Percentiles rank a stretch among this genome's conserved stretches.
phyloP scores from a whole-genome alignment of 108 stramenopile genomes.

The Bacterosira constricta region DNA sequence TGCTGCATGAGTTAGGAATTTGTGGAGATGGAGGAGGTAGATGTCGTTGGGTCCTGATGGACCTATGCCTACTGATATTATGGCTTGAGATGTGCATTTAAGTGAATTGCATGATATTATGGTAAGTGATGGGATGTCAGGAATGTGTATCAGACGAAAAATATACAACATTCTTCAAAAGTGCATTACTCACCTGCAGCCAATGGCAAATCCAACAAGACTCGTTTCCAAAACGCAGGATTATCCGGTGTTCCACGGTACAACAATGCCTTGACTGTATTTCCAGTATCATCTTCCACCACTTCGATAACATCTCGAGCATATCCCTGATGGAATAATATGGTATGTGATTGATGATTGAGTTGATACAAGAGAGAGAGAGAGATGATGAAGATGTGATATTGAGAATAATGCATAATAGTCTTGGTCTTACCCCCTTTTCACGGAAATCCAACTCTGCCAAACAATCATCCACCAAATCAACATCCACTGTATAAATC shows the following conservation, averaged over 20 bases:
- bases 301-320: slow-evolving; percentile 83
- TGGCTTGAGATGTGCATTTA: too few relatives aligned
- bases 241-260: slow-evolving; percentile 86
- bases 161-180: too few relatives aligned
- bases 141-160: slow-evolving; percentile 9
- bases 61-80: slow-evolving; percentile 70
- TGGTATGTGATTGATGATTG: too few relatives aligned
- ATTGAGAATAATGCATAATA: not conserved
- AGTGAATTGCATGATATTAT: too few relatives aligned
- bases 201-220: slow-evolving; percentile 59
- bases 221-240: slow-evolving; percentile 83
- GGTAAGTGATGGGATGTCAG: too few relatives aligned
- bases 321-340: slow-evolving; percentile 65
- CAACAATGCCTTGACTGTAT: slow-evolving; percentile 65
- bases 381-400: not conserved
- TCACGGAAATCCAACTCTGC: slow-evolving; percentile 89
- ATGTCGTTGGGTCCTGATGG: slow-evolving; percentile 69
- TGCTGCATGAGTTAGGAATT: slow-evolving; percentile 53
- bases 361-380: not conserved
- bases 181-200: slow-evolving; percentile 71
- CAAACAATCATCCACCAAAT: slow-evolving; percentile 73
- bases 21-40: slow-evolving; percentile 62
- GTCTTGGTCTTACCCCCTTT: slow-evolving; percentile 59
- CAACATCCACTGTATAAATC: slow-evolving; percentile 68
- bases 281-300: slow-evolving; percentile 68